Base-by-base conservation (phyloP, 768 basidiomycete species). In the Mycena floridula region DNA sequence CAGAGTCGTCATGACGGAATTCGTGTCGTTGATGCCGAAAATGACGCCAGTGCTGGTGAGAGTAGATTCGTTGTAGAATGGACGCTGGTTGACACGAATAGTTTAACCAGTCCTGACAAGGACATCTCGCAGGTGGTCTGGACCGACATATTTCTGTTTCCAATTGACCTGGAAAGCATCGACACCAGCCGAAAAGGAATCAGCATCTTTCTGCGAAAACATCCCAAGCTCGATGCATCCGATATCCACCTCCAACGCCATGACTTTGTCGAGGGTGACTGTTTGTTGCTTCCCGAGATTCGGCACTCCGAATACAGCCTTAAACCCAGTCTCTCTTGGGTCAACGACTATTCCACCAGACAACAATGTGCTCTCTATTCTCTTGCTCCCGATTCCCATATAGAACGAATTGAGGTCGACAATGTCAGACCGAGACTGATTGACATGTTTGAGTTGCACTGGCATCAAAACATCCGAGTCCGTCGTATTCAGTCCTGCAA, bases 381-480 rank as follows among this genome's bases (percentile, higher is more conserved):
- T 26, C 7, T 5, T 49, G 25, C 42, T 47, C 5, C 47, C 47
- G 6, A 54, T 46, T 22, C 52, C 52, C 11, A 55, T 12, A 36
- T 54, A 49, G 32, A 50, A 54, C 11, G 43, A 23, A 40, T 50
- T 52, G 13, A 56, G 25, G 32, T 53, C 43, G 13, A 50, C 24
- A 18, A 26, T 15, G 8, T 30, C 30, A 3, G 39, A 25, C 8
- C 12, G 24, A 0, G 8, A 12, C 13, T 41, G 20, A 30, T 48
- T 20, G 7, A 45, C 42, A 16, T 48, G 27, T 1, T 24, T 25
- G 9, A 57, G 47, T 23, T 53, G 51, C 22, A 50, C 51, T 1
- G 51, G 50, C 50, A 57, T 53, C 22, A 59, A n/a, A n/a, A 51
- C 46, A 25, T 52, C 58, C 22, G 52, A 54, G 30, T 59, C 58